Percentiles rank a stretch among this genome's conserved stretches.
Evolutionary conservation across 768 basidiomycete species (phyloP).

Genomic region (Tulasnella sp.): DNA sequence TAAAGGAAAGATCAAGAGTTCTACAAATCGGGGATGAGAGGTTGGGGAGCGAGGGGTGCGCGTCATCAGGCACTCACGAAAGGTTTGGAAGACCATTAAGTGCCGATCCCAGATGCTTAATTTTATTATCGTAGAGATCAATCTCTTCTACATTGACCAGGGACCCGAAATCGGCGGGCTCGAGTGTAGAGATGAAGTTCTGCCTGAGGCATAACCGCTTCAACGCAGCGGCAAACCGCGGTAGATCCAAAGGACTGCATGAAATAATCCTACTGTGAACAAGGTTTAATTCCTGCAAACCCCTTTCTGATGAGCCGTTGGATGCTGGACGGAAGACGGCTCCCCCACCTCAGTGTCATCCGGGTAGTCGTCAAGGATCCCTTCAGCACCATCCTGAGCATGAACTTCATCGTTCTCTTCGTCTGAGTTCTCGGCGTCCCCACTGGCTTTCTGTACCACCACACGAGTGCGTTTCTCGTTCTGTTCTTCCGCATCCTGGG

Average conservation of each 20-base stretch:
- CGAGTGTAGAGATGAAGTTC: slow-evolving; percentile 62
- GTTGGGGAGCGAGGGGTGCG: background rate
- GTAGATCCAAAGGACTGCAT: slow-evolving; percentile 36
- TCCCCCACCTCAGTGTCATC: slow-evolving; percentile 66
- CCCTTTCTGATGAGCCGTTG: background rate
- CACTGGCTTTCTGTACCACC: slow-evolving; percentile 20
- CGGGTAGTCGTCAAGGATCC: slow-evolving; percentile 65
- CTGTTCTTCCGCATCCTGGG: background rate
- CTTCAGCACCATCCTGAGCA: slow-evolving; percentile 26
- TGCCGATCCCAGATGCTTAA: slow-evolving; percentile 60
- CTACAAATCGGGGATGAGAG: slow-evolving; percentile 30
- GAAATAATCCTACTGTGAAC: slow-evolving; percentile 66
- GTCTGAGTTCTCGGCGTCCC: slow-evolving; percentile 16
- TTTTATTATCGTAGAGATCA: slow-evolving; percentile 91
- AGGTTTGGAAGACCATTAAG: slow-evolving; percentile 41
- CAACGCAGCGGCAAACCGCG: slow-evolving; percentile 57
- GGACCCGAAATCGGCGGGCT: slow-evolving; percentile 55
- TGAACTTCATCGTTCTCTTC: slow-evolving; percentile 9
- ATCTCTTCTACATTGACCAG: slow-evolving; percentile 70
- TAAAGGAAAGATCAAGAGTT: slow-evolving; percentile 87
- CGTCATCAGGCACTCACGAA: slow-evolving; percentile 34
- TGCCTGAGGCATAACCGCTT: slow-evolving; percentile 73
- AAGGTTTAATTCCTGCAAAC: slow-evolving; percentile 67
- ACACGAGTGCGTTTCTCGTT: background rate
- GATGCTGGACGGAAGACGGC: slow-evolving; percentile 6